Evolutionary conservation across 805 yeast genomes (phyloP), one percentile per base, ranked within the genome.

Genomic region (Kuraishia hungarica): DNA sequence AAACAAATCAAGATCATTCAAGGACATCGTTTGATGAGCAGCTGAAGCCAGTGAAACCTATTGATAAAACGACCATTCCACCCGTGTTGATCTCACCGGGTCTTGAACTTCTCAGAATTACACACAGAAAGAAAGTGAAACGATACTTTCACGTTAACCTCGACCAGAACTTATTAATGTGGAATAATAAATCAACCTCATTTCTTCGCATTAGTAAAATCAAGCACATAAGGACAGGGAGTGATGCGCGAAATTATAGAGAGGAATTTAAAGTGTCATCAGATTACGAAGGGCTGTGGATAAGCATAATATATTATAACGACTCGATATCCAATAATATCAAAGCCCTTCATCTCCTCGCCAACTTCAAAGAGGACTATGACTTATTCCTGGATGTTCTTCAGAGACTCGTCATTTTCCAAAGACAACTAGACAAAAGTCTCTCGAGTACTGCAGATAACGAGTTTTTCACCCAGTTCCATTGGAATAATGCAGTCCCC

Each of bases 241-340:
- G 77, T 21, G 89, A 87, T 62, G 97, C 97, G 1, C 78, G 80
- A 39, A 89, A 89, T 60, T 93, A 91, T 65, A 72, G 97, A 57
- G 97, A 92, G 64, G 96, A 91, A 67, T 81, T 89, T 60, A 84
- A 86, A 43, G 79, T 90, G 1, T 80, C 91, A 1, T 72, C 81
- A 39, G 90, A 86, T 53, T 80, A 78, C 54, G 82, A 83, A 50
- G 72, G 75, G 13, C 69, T 80, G 8, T 93, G 99, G 99, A 77
- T 89, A 0, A 85, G 96, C 0, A 79, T 93, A 35, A 81, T 90
- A 13, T 93, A 89, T 64, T 80, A 76, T 55, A 78, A 81, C 58
- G 75, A 78, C 6, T 74, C 80, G 5, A 82, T 79, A 54, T 75
- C 79, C 1, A 74, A 80, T 53, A 88, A 86, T 64, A 72, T 89